These are phyloP conservation scores for Pulveroboletus sp. DNA, from an alignment of 768 basidiomycete species.

Conservation along the genomic window DNA sequence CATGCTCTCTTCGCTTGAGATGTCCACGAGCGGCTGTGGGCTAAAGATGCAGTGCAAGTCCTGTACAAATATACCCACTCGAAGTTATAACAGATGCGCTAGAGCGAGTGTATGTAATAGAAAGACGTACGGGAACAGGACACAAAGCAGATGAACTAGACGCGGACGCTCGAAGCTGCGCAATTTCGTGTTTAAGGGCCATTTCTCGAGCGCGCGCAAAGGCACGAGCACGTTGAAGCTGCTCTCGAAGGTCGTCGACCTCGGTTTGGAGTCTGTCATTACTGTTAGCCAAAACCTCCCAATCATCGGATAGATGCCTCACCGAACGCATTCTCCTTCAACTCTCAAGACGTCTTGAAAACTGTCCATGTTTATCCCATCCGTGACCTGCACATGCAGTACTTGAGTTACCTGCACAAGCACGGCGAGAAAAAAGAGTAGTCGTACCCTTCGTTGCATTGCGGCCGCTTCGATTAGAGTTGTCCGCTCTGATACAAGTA, in stretches of 20 bases:
- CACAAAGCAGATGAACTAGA: not conserved
- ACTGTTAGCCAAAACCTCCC: not conserved
- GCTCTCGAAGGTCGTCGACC: slow-evolving; percentile 25
- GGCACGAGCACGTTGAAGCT: slow-evolving; percentile 25
- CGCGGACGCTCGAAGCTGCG: slow-evolving; percentile 7
- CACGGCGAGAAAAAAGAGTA: not conserved
- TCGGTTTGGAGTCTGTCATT: slow-evolving; percentile 29
- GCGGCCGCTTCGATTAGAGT: slow-evolving; percentile 22
- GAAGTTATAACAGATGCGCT: not conserved
- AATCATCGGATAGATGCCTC: slow-evolving; percentile 1
- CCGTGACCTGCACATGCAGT: slow-evolving; percentile 9
- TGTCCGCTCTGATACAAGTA: slow-evolving; percentile 35
- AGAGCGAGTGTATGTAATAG: not conserved
- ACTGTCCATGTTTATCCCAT: slow-evolving; percentile 11
- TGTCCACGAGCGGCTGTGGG: slow-evolving; percentile 28
- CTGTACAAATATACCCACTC: not conserved
- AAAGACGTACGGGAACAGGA: slow-evolving; percentile 4
- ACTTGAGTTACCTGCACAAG: not conserved
- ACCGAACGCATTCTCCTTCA: slow-evolving; percentile 37
- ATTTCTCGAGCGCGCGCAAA: slow-evolving; percentile 30
- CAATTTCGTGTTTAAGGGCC: slow-evolving; percentile 31
- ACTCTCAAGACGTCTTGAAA: slow-evolving; percentile 26
- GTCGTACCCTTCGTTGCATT: slow-evolving; percentile 22
- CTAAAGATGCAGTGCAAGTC: slow-evolving; percentile 4
- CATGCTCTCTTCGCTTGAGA: slow-evolving; percentile 44